Evolutionary conservation across 1,284 basidiomycete species (phyloP).

Genomic region (Agaricales sp.): DNA sequence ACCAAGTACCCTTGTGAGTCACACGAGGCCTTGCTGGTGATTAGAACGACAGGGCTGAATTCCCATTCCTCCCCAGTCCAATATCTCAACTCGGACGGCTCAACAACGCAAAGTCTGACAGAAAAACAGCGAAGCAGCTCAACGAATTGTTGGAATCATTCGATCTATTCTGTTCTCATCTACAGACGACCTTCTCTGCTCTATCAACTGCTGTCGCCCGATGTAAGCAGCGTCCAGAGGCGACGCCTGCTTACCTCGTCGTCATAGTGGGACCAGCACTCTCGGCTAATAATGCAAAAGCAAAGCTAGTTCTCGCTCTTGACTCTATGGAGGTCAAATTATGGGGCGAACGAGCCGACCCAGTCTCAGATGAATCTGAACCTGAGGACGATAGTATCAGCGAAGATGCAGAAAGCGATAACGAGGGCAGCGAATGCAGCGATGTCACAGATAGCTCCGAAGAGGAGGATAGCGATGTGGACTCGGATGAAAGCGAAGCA

Average conservation of each 20-base stretch:
- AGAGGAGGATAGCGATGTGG: conserved; percentile 11
- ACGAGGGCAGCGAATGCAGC: conserved; percentile 16
- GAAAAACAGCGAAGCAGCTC: conserved; percentile 44
- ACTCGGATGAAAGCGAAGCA: too few species aligned
- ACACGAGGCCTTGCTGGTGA: neutral
- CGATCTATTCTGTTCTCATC: conserved; percentile 61
- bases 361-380: conserved; percentile 11
- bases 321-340: conserved; percentile 50
- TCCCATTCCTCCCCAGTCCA: conserved; percentile 36
- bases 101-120: conserved; percentile 21
- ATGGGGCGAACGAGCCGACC: conserved; percentile 30
- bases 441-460: conserved; percentile 13
- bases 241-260: conserved; percentile 36
- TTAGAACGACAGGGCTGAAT: too few species aligned
- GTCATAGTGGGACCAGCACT: conserved; percentile 57
- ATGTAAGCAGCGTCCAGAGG: conserved; percentile 7
- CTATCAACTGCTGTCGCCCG: conserved; percentile 53
- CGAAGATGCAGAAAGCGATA: conserved; percentile 17
- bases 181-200: conserved; percentile 60
- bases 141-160: conserved; percentile 49
- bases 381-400: conserved; percentile 14
- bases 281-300: conserved; percentile 36
- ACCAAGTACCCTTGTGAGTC: conserved; percentile 66
- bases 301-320: conserved; percentile 49
- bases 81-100: conserved; percentile 41